Base-by-base conservation (phyloP, 768 basidiomycete genomes). In the Nevesoporus exiguus region DNA sequence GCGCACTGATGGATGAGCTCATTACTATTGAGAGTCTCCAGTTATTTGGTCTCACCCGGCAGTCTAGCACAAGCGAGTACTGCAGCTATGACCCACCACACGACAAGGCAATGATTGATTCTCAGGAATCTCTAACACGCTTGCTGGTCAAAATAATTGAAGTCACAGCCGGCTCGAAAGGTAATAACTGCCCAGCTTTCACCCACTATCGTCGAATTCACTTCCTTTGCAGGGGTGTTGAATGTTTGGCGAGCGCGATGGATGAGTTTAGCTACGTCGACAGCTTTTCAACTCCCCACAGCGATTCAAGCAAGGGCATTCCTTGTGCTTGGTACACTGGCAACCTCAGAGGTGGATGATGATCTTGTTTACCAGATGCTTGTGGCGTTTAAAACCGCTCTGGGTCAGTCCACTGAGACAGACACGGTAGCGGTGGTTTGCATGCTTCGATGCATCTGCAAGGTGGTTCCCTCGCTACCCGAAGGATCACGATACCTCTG, bases 351-450 rank as follows among this genome's bases (percentile, higher is more conserved):
- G 24, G 88, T 94, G 39, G 94, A 97, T 59, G 94, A 95, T 57
- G 94, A 97, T 66, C 83, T 94, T 59, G 75, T 96, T 49, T 96
- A 95, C 62, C 94, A 97, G 66, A 92, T 96, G 71, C 81, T 95
- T 9, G 88, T 94, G 7, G 91, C 94, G 1, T 85, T 95, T 69
- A 83, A 81, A 58, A 85, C 80, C 0, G 87, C 89, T 0, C 72
- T 96, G 17, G 67, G 71, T 10, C 83, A 85, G 61, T 78, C 84
- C n/a, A 82, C 80, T 29, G 86, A 88, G 61, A 76, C 79, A 19
- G 86, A 90, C 62, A 84, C 85, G 0, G 73, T 80, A 42, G 79
- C 90, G 0, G 82, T 94, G 22, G 83, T 90, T 58, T 89, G 87
- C 72, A 96, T 97, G 88, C 80, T 96, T 24, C 82, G 90, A 48